These are phyloP conservation scores for Inga oerstediana DNA, from an alignment of 306 rosid species.

Conservation along the genomic window DNA sequence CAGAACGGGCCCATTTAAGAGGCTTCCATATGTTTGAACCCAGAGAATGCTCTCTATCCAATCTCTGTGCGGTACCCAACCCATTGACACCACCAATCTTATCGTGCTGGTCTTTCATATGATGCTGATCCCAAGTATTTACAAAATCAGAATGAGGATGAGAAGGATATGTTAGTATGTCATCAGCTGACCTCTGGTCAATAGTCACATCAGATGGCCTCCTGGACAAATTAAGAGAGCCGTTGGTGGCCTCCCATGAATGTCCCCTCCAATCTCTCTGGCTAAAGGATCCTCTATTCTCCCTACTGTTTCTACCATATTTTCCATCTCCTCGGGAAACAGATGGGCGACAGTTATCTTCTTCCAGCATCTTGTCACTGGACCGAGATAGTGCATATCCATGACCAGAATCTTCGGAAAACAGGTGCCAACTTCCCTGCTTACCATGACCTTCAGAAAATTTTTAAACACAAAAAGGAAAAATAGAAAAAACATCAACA, in stretches of 20 bases:
- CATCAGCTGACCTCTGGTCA: slow-evolving; percentile 68
- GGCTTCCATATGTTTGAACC: slow-evolving; percentile 86
- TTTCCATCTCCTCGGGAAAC: slow-evolving; percentile 74
- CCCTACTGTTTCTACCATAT: slow-evolving; percentile 71
- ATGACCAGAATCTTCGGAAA: slow-evolving; percentile 79
- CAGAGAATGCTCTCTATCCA: slow-evolving; percentile 64
- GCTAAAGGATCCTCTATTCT: slow-evolving; percentile 66
- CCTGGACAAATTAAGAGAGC: slow-evolving; percentile 53
- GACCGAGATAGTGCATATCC: slow-evolving; percentile 78
- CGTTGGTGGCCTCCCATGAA: slow-evolving; percentile 61
- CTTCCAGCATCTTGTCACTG: slow-evolving; percentile 71
- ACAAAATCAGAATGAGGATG: slow-evolving; percentile 62
- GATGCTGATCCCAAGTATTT: slow-evolving; percentile 72
- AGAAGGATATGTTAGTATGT: slow-evolving; percentile 50
- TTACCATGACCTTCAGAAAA: slow-evolving; percentile 92
- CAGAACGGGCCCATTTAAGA: slow-evolving; percentile 89
- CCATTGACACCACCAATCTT: slow-evolving; percentile 63
- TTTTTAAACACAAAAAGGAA: slow-evolving; percentile 37
- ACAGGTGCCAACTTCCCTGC: slow-evolving; percentile 92
- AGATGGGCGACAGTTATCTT: slow-evolving; percentile 58
- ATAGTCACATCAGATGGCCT: slow-evolving; percentile 56
- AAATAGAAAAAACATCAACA: slow-evolving; percentile 46
- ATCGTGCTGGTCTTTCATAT: slow-evolving; percentile 73
- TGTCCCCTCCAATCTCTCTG: slow-evolving; percentile 76
- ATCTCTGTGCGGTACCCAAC: slow-evolving; percentile 56